These are phyloP conservation scores for Metarhizium anisopliae DNA, from an alignment of 2,329 filamentous ascomycete species.

Conservation along the genomic window DNA sequence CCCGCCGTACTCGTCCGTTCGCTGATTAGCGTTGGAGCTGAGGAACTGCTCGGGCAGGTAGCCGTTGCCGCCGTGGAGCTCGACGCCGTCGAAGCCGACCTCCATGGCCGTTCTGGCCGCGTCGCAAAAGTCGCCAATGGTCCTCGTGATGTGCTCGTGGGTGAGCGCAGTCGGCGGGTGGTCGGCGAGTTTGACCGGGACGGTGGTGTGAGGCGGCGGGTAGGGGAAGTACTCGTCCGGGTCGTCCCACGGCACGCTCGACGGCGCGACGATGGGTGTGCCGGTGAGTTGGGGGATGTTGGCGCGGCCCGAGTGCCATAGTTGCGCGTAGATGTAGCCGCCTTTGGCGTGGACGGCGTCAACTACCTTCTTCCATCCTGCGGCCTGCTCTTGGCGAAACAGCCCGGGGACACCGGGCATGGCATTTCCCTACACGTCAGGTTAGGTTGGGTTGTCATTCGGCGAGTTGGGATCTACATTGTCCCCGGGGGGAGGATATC, in stretches of 20 bases:
- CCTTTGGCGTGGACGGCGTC: slow-evolving; percentile 54
- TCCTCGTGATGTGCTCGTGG: slow-evolving; percentile 31
- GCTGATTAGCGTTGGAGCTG: slow-evolving; percentile 24
- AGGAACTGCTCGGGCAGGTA: slow-evolving; percentile 32
- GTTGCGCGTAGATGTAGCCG: slow-evolving; percentile 51
- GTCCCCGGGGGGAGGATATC: slow-evolving; percentile 1
- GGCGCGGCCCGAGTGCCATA: slow-evolving; percentile 37
- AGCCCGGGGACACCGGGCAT: slow-evolving; percentile 47
- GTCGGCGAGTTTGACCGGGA: slow-evolving; percentile 29
- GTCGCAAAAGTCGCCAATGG: slow-evolving; percentile 18
- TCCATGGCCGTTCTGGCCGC: slow-evolving; percentile 37
- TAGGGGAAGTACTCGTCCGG: slow-evolving; percentile 31
- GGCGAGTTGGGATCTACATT: too few relatives aligned
- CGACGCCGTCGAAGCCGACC: slow-evolving; percentile 39
- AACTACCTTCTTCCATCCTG: slow-evolving; percentile 49
- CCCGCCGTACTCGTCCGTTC: slow-evolving; percentile 27
- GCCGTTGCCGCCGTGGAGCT: slow-evolving; percentile 31
- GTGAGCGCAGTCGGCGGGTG: slow-evolving; percentile 23
- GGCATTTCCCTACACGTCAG: slow-evolving; percentile 16
- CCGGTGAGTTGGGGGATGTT: slow-evolving; percentile 29
- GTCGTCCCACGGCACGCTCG: slow-evolving; percentile 35
- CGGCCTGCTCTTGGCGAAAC: slow-evolving; percentile 42
- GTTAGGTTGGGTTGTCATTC: too few relatives aligned
- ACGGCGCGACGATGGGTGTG: slow-evolving; percentile 25
- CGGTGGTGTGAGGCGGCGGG: slow-evolving; percentile 22